These are phyloP conservation scores for Neopestalotiopsis sp. DNA, from an alignment of 2,329 filamentous ascomycete genomes.

Conservation along the genomic window DNA sequence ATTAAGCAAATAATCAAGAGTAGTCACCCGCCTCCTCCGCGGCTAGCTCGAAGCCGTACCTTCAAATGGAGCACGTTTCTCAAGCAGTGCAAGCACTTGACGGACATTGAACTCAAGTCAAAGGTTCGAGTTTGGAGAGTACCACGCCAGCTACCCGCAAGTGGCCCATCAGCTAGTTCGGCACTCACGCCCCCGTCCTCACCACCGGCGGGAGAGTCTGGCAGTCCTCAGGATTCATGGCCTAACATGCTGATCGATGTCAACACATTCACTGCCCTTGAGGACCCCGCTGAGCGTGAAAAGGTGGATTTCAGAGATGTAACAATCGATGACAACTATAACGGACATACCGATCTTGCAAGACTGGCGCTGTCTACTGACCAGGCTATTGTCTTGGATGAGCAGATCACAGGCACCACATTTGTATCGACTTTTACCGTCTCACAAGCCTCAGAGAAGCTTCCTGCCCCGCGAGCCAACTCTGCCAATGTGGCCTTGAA, in stretches of 20 bases:
- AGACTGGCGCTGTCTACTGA: conserved; percentile 73
- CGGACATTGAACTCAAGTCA: conserved; percentile 69
- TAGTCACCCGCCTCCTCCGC: conserved; percentile 64
- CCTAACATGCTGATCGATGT: conserved; percentile 64
- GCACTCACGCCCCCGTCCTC: conserved; percentile 39
- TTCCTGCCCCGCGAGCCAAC: conserved; percentile 41
- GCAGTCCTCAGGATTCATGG: conserved; percentile 39
- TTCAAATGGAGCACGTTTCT: conserved; percentile 78
- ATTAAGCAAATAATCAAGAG: conserved; percentile 66
- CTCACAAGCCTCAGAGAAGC: conserved; percentile 38
- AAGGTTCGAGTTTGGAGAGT: conserved; percentile 82
- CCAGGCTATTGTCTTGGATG: conserved; percentile 83
- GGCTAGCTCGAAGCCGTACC: conserved; percentile 73
- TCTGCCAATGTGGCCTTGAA: conserved; percentile 38
- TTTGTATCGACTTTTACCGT: conserved; percentile 59
- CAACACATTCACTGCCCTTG: conserved; percentile 66
- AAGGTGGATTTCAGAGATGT: conserved; percentile 69
- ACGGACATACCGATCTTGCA: conserved; percentile 72
- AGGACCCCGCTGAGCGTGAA: conserved; percentile 69
- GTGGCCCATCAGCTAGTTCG: conserved; percentile 39
- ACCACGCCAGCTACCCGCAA: conserved; percentile 48
- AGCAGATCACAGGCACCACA: conserved; percentile 66
- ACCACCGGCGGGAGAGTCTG: conserved; percentile 24
- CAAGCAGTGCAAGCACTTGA: conserved; percentile 71
- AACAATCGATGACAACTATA: conserved; percentile 77